Base-by-base conservation (phyloP, 2,329 filamentous ascomycete species). In the Penicillium sumatraense region DNA sequence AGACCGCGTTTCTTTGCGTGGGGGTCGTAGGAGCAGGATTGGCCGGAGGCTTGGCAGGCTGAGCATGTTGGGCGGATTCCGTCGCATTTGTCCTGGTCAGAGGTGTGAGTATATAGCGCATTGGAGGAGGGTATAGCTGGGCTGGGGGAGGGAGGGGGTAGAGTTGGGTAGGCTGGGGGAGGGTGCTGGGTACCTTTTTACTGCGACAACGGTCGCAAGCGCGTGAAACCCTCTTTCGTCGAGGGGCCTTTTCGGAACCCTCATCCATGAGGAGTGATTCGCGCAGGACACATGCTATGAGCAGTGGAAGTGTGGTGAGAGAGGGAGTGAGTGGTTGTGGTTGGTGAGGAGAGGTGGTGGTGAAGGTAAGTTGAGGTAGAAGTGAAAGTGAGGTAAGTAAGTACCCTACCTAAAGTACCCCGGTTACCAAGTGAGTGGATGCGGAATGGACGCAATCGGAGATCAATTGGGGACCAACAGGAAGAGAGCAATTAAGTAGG, bases 131-230 rank as follows among this genome's bases (percentile, higher is more conserved):
- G 46, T 42, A 55, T 42, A 36, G 42, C 44, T 42, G 23, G 38
- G 41, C n/a, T n/a, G 29, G 11, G 11, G 4, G 27, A 11, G 7
- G 9, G 27, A 14, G 3, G 21, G 44, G 26, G 46, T 42, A 55
- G 48, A 36, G 42, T 48, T 42, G 23, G 38, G 41, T 14, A 23
- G 9, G 33, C 14, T 40, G 36, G 10, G 16, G 5, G 4, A 38
- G 35, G 13, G 10, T 13, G 9, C 10, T 21, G 7, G 20, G 29
- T 44, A 72, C 70, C 61, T 77, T 77, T 59, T 77, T 78, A 53
- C 72, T 75, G 56, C 76, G 73, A 68, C 77, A 79, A 41, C 76
- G 71, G 57, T 77, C 72, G 59, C 77, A 79, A 54, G 77, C 77
- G 55, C 75, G 70, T 18, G 77, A 78, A 40, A 79, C 76, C 65